phyloP scores from a whole-genome alignment of 1,139 yeast genomes.

The Taphrina deformans region DNA sequence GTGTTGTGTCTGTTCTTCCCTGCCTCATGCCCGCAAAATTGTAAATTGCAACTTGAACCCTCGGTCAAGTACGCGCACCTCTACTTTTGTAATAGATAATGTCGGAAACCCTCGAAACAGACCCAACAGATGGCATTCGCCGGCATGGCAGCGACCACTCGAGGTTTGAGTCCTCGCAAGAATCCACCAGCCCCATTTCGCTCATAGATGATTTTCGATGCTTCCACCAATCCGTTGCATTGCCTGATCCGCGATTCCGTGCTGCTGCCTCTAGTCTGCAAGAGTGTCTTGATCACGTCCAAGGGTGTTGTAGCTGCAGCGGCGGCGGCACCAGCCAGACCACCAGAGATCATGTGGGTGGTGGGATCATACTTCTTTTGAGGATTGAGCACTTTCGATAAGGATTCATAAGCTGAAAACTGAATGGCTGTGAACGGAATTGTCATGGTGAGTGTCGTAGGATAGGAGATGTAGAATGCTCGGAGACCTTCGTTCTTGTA shows the following conservation, averaged over 20 bases:
- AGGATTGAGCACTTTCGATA: slow-evolving; percentile 77
- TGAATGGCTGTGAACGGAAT: slow-evolving; percentile 95
- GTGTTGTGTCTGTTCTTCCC: neutral
- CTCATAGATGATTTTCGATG: slow-evolving; percentile 66
- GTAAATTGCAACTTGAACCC: neutral
- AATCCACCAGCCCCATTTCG: slow-evolving; percentile 72
- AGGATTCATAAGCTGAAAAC: slow-evolving; percentile 87
- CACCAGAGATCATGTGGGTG: slow-evolving; percentile 91
- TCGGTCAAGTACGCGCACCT: neutral
- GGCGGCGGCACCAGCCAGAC: slow-evolving; percentile 91
- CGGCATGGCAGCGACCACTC: slow-evolving; percentile 91
- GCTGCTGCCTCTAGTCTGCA: slow-evolving; percentile 66
- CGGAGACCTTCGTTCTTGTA: slow-evolving; percentile 73
- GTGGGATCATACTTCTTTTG: slow-evolving; percentile 78
- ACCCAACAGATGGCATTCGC: slow-evolving; percentile 98
- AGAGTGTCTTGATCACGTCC: slow-evolving; percentile 88
- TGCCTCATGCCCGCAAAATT: neutral
- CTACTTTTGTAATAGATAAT: slow-evolving; percentile 19
- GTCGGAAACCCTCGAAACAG: slow-evolving; percentile 63
- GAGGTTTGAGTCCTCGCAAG: slow-evolving; percentile 81
- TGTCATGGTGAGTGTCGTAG: slow-evolving; percentile 89
- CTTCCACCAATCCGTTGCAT: slow-evolving; percentile 69
- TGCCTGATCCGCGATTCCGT: slow-evolving; percentile 52
- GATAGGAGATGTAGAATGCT: slow-evolving; percentile 89
- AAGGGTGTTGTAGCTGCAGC: slow-evolving; percentile 96